Percentiles rank a stretch among this genome's conserved stretches.
Conservation (phyloP, 441 rosid species). For the Dalechampia spathulata region DNA sequence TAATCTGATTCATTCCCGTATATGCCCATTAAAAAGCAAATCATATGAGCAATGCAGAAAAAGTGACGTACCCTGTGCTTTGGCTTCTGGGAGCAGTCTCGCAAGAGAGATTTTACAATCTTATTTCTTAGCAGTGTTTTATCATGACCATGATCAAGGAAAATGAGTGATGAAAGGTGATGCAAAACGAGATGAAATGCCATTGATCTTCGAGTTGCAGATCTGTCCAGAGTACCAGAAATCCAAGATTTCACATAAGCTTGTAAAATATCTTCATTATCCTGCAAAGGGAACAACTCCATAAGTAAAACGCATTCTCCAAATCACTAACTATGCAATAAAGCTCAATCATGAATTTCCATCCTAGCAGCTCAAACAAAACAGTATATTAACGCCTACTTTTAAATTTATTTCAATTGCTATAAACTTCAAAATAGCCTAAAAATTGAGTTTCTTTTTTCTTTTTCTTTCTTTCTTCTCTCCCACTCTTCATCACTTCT, state of each 20-base stretch:
- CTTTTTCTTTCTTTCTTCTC: neutral
- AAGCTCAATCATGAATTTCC: neutral
- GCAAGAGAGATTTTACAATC: slow-evolving; percentile 59
- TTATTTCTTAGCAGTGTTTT: slow-evolving; percentile 38
- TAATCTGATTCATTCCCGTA: no score
- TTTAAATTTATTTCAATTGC: neutral
- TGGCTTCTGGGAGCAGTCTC: slow-evolving; percentile 60
- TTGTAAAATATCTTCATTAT: slow-evolving; percentile 61
- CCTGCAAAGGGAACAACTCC: slow-evolving; percentile 30
- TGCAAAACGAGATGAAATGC: slow-evolving; percentile 58
- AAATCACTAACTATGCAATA: neutral
- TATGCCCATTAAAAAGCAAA: neutral
- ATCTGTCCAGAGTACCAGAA: slow-evolving; percentile 74
- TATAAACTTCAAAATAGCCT: no score
- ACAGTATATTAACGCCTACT: neutral
- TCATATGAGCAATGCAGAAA: neutral
- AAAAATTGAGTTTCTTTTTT: no score
- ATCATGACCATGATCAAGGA: slow-evolving; percentile 25
- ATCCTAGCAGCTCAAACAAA: neutral
- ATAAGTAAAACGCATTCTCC: neutral
- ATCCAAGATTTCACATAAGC: slow-evolving; percentile 81
- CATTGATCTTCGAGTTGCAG: slow-evolving; percentile 51
- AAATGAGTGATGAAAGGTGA: slow-evolving; percentile 64
- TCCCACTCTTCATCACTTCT: neutral
- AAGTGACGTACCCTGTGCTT: slow-evolving; percentile 54